Conservation (phyloP, 2,329 filamentous ascomycete genomes). For the Sarocladiaceae sp. region DNA sequence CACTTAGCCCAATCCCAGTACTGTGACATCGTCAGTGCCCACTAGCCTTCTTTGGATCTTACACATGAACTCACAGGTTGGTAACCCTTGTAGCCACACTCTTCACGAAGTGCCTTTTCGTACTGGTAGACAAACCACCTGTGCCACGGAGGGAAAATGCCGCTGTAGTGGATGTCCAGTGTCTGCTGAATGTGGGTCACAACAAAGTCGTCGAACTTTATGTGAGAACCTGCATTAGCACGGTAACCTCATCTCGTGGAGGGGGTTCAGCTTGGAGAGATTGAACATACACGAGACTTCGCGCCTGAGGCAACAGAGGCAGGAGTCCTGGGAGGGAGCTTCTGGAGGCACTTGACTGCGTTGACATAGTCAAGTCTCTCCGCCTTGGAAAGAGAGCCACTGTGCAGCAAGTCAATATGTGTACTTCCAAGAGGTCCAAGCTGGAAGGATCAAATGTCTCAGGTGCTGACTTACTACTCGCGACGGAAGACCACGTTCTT, state of each 20-base stretch:
- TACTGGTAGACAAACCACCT: slow-evolving; percentile 24
- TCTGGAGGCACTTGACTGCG: slow-evolving; percentile 35
- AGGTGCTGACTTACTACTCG: slow-evolving; percentile 22
- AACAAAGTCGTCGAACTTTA: slow-evolving; percentile 34
- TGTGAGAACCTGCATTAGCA: slow-evolving; percentile 5
- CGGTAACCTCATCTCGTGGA: background rate
- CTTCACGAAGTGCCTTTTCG: slow-evolving; percentile 17
- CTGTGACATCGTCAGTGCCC: slow-evolving; percentile 13
- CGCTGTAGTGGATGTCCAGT: slow-evolving; percentile 25
- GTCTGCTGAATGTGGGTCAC: slow-evolving; percentile 36
- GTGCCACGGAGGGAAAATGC: slow-evolving; percentile 36
- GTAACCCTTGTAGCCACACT: slow-evolving; percentile 32
- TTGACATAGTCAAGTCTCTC: slow-evolving; percentile 35
- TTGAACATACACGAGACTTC: slow-evolving; percentile 20
- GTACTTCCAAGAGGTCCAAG: background rate
- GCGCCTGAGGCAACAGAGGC: slow-evolving; percentile 30
- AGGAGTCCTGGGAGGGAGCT: slow-evolving; percentile 24
- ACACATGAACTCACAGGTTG: slow-evolving; percentile 1
- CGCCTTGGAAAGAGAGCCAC: slow-evolving; percentile 23
- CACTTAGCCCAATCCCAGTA: slow-evolving; percentile 49
- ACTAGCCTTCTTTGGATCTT: background rate
- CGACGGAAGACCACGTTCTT: slow-evolving; percentile 21
- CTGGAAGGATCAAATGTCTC: background rate
- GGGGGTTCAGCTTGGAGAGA: no score
- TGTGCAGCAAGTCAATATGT: slow-evolving; percentile 6